Evolutionary conservation across 1,284 basidiomycete genomes (phyloP), one percentile per base, ranked within the genome.

Genomic region (Anthracocystis panici-leucophaei): DNA sequence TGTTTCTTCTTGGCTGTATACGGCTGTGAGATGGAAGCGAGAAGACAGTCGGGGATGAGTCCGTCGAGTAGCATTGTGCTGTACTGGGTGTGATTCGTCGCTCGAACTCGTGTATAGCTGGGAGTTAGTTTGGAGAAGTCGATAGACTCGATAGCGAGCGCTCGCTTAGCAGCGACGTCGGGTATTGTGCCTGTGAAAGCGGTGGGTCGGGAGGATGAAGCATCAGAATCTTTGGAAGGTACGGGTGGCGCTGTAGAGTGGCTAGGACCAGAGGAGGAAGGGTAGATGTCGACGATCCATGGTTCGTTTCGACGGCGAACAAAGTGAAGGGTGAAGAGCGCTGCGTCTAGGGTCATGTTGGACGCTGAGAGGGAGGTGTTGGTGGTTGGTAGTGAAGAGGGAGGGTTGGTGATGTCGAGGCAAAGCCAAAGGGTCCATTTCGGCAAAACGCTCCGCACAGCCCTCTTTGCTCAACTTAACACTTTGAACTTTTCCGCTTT

Each of bases 1-100:
- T 88, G 89, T 87, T 93, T 93, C 76, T 88, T 87, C 83, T 93
- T 93, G 86, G 61, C 40, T 40, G 58, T 63, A 48, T 68, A 78
- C 27, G 63, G 65, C 16, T 73, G 66, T 0, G 48, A 52, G 9
- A 78, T 57, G 4, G 66, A 68, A 0, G 73, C 73, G 9, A 81
- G 64, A 8, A 73, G 49, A 25, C 60, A 65, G 40, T 73, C 66
- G 12, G 42, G 25, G 7, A 77, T 31, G 16, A 77, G 55, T 3
- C 73, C 73, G 40, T 81, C 79, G 48, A 81, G 64, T 12, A 81
- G 48, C 7, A 74, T 56, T 11, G 75, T 68, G 40, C 40, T 54
- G 60, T 79, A 81, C 20, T 52, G 54, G 0, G 71, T 59, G 21
- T 70, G 60, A 25, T 69, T 68, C 16, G 50, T 63, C 1, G 79